Conservation (phyloP, 139 green algal genomes). For the Chlorella vulgaris region DNA sequence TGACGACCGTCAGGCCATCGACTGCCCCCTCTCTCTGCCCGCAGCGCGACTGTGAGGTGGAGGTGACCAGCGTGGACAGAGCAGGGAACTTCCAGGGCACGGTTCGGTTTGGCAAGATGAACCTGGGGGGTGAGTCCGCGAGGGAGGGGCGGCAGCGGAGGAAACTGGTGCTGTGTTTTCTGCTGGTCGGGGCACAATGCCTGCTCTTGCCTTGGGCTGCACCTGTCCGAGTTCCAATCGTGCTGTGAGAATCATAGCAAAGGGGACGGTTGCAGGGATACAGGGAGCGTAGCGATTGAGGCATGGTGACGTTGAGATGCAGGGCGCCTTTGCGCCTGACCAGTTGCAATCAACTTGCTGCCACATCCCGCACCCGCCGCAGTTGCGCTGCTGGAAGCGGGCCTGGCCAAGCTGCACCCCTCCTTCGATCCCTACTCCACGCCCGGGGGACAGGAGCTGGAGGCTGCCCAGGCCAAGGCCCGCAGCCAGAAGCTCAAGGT, state of each 20-base stretch:
- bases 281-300: no score
- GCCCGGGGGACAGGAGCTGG: slow-evolving; percentile 58
- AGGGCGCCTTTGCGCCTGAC: background rate
- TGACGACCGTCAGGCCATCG: no score
- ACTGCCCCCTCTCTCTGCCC: background rate
- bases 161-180: no score
- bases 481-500: slow-evolving; percentile 71
- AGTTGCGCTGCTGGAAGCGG: slow-evolving; percentile 74
- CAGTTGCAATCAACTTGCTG: background rate
- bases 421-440: slow-evolving; percentile 57
- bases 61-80: slow-evolving; percentile 81
- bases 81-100: slow-evolving; percentile 94
- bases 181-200: background rate
- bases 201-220: no score
- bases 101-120: slow-evolving; percentile 40
- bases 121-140: slow-evolving; percentile 12
- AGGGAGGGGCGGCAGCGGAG: no score
- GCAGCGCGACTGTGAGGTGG: slow-evolving; percentile 77
- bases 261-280: no score
- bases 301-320: no score
- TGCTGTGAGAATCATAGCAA: no score
- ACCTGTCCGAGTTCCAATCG: no score
- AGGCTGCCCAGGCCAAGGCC: slow-evolving; percentile 73
- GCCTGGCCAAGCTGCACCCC: slow-evolving; percentile 84
- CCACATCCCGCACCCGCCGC: slow-evolving; percentile 48